Conservation (phyloP, 345 rosid genomes). For the Rhodamnia rubescens region DNA sequence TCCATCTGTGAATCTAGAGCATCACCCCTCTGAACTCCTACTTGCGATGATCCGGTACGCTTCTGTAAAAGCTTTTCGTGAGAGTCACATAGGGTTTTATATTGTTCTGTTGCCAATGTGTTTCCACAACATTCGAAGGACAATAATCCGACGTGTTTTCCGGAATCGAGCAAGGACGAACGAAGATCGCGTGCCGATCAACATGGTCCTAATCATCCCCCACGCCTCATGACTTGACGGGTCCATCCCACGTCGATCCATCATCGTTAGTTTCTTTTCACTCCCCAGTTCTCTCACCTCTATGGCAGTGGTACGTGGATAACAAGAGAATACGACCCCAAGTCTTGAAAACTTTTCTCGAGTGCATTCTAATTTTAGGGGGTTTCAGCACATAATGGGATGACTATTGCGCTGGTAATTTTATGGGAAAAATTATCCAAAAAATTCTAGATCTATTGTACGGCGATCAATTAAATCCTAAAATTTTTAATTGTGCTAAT, state of each 20-base stretch:
- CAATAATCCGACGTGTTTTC: background rate
- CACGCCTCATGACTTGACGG: background rate
- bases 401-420: background rate
- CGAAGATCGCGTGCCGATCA: background rate
- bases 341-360: background rate
- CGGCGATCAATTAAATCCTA: accelerated
- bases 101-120: background rate
- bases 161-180: background rate
- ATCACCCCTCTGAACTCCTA: background rate
- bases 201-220: background rate
- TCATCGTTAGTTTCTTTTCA: background rate
- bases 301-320: background rate
- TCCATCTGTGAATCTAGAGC: background rate
- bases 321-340: background rate
- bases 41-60: background rate
- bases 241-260: background rate
- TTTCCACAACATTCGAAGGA: background rate
- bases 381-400: background rate
- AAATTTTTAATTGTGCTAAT: background rate
- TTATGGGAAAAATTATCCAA: background rate
- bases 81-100: background rate
- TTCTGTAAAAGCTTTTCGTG: background rate
- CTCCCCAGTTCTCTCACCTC: background rate
- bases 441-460: background rate
- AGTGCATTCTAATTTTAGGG: background rate